A percentile compares a stretch with the other conserved stretches of the same genome.
Conservation (phyloP, 495 filamentous ascomycete genomes). For the Talaromyces borbonicus region DNA sequence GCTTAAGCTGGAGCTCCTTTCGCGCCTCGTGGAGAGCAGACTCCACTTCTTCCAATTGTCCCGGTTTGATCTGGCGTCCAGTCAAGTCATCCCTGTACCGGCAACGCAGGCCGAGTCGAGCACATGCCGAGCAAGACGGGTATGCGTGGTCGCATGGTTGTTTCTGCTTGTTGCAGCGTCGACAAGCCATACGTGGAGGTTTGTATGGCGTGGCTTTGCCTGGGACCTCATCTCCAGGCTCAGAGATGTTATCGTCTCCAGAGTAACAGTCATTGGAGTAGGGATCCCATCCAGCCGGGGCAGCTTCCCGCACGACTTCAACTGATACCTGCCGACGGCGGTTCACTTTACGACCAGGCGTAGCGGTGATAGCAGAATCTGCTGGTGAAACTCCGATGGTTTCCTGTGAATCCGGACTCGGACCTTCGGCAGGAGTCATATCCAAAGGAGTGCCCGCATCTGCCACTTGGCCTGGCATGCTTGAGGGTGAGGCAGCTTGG, state of each 20-base stretch:
- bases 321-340: background rate
- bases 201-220: conserved; percentile 2
- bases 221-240: background rate
- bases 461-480: too few species aligned
- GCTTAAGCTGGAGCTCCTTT: background rate
- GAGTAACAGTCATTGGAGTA: conserved; percentile 1
- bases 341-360: background rate
- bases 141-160: conserved; percentile 2
- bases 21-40: background rate
- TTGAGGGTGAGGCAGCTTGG: too few species aligned
- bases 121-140: background rate
- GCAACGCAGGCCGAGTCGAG: background rate
- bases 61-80: conserved; percentile 1
- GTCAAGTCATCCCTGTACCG: background rate
- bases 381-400: too few species aligned
- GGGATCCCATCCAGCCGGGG: background rate
- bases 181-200: conserved; percentile 3
- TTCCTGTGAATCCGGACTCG: too few species aligned
- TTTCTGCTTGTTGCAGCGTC: conserved; percentile 3
- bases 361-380: too few species aligned
- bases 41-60: conserved; percentile 3
- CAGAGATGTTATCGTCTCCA: conserved; percentile 3
- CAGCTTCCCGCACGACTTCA: background rate
- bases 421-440: too few species aligned
- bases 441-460: too few species aligned